These are phyloP conservation scores for Umbelopsis sp. DNA, from an alignment of 371 early-diverging fungal species.

Conservation along the genomic window DNA sequence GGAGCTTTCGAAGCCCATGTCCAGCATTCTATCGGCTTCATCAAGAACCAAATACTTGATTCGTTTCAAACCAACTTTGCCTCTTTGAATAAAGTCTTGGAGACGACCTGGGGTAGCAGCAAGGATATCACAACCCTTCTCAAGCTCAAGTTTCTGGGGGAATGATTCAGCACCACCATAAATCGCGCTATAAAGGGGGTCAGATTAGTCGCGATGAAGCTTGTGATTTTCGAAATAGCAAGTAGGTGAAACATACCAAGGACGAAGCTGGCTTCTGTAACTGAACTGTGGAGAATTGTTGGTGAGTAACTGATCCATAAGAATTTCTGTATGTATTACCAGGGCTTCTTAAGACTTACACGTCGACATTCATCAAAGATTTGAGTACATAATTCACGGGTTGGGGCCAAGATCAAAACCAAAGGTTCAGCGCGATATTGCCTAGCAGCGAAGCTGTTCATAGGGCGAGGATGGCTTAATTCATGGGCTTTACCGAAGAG, in stretches of 20 bases:
- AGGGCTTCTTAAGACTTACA: constrained; percentile 19
- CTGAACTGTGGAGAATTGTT: constrained; percentile 37
- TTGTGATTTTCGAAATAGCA: background rate
- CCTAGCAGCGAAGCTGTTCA: constrained; percentile 31
- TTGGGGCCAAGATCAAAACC: constrained; percentile 47
- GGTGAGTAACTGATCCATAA: background rate
- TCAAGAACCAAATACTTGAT: constrained; percentile 94
- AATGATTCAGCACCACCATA: constrained; percentile 92
- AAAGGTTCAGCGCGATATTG: constrained; percentile 36
- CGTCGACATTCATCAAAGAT: constrained; percentile 26
- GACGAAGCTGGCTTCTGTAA: constrained; percentile 50
- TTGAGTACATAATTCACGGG: constrained; percentile 50
- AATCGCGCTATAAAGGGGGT: constrained; percentile 55
- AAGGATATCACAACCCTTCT: constrained; percentile 90
- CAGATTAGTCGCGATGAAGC: background rate
- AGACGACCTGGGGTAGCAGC: constrained; percentile 98
- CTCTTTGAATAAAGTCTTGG: constrained; percentile 89
- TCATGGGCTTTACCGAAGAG: constrained; percentile 37
- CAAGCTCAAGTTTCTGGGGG: constrained; percentile 84
- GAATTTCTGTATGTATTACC: too few relatives aligned
- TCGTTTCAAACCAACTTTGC: constrained; percentile 75
- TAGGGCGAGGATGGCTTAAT: constrained; percentile 32
- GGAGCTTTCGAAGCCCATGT: constrained; percentile 99
- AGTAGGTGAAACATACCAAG: constrained; percentile 38
- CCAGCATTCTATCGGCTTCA: constrained; percentile 98